These are phyloP conservation scores for Kwoniella mangroviensis DNA, from an alignment of 768 basidiomycete species.

Conservation along the genomic window DNA sequence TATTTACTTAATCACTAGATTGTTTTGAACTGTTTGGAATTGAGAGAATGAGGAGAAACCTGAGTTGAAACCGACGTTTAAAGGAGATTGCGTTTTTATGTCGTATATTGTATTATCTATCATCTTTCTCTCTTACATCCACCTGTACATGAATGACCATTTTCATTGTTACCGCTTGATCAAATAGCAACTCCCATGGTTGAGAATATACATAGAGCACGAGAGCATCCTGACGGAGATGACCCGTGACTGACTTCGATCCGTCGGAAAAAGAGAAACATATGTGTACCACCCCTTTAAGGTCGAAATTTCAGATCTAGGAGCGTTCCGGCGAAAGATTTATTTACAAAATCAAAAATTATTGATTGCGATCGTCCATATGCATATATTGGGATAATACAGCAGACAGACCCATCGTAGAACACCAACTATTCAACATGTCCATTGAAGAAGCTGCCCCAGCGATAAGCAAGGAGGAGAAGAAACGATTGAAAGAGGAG, in stretches of 20 bases:
- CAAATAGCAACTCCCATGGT: no score
- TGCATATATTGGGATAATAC: not conserved
- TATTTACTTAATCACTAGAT: constrained; percentile 1
- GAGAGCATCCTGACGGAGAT: not conserved
- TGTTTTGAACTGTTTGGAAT: not conserved
- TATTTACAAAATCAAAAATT: not conserved
- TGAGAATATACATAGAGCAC: no score
- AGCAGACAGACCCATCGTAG: not conserved
- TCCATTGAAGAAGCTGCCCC: constrained; percentile 15
- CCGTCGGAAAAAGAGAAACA: not conserved
- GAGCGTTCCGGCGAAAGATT: not conserved
- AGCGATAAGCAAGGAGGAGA: constrained; percentile 32
- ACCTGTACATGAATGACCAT: not conserved
- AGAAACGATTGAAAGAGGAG: constrained; percentile 29
- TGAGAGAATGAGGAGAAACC: not conserved
- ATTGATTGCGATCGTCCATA: no score
- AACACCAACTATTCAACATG: constrained; percentile 3
- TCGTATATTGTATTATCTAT: not conserved
- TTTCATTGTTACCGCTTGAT: no score
- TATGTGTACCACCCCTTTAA: constrained; percentile 15
- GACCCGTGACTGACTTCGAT: constrained; percentile 1
- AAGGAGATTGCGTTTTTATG: not conserved
- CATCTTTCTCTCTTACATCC: not conserved
- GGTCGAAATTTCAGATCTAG: constrained; percentile 14
- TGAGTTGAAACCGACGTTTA: not conserved